A percentile compares a stretch with the other conserved stretches of the same genome.
Evolutionary conservation across 1,284 basidiomycete genomes (phyloP).

Genomic region (Pulveroboletus sp.): DNA sequence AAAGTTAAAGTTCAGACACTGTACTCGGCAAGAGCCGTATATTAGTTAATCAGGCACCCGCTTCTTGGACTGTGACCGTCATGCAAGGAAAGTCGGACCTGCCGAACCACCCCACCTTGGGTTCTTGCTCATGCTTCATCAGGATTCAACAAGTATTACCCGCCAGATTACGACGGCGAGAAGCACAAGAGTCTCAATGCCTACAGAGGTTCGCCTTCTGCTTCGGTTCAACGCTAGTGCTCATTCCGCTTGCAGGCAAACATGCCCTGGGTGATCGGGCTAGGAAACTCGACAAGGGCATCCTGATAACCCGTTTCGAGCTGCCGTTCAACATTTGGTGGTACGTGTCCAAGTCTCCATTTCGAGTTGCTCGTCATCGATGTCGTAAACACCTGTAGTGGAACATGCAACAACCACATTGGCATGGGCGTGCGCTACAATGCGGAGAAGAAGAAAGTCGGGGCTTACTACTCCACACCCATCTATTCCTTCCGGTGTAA

Average conservation of each 20-base stretch:
- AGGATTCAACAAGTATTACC: slow-evolving; percentile 93
- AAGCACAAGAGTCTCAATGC: slow-evolving; percentile 82
- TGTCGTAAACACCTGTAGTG: slow-evolving; percentile 44
- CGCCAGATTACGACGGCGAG: slow-evolving; percentile 86
- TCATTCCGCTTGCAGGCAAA: slow-evolving; percentile 63
- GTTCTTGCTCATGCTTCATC: slow-evolving; percentile 20
- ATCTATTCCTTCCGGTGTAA: slow-evolving; percentile 96
- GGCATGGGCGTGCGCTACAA: slow-evolving; percentile 99
- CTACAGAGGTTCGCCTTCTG: slow-evolving; percentile 57
- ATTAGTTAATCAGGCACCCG: slow-evolving; percentile 5
- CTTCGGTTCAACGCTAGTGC: not conserved
- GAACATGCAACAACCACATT: slow-evolving; percentile 90
- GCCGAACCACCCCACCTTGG: not conserved
- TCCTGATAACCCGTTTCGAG: slow-evolving; percentile 91
- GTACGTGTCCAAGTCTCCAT: slow-evolving; percentile 45
- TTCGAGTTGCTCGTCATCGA: not conserved
- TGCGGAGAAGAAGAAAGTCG: slow-evolving; percentile 96
- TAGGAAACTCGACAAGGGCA: slow-evolving; percentile 90
- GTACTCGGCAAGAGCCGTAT: slow-evolving; percentile 24
- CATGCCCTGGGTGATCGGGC: slow-evolving; percentile 93
- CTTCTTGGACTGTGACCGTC: slow-evolving; percentile 19
- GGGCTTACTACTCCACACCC: slow-evolving; percentile 92
- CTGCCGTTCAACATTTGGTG: slow-evolving; percentile 99
- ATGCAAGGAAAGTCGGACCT: slow-evolving; percentile 41
- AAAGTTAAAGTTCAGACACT: slow-evolving; percentile 33